Base-by-base conservation (phyloP, 169 alveolate species). In the Plasmodium adleri region DNA sequence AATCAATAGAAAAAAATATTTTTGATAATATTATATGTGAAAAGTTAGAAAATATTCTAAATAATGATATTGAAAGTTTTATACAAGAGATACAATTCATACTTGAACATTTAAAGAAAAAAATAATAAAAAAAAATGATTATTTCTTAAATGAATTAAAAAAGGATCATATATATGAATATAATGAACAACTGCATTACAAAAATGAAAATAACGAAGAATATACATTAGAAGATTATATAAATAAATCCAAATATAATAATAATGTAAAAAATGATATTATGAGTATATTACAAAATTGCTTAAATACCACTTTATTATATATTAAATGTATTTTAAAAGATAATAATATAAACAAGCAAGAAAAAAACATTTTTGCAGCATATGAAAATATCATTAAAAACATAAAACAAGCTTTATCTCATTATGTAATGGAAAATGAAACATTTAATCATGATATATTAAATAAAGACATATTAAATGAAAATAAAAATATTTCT, bases 371-470 rank as follows among this genome's bases (percentile, higher is more conserved):
- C 20, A 39, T 83, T n/a, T 83, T 83, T 58, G 20, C 26, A 17
- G 39, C 56, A 47, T 83, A 83, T 50, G 66, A 68, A 39, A 83
- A 83, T 32, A 83, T 83, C 62, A 49, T 83, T 54, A 60, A 68
- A 56, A 67, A 83, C 22, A 83, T 83, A 45, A 83, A 67, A 83
- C 68, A 83, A 3, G 91, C 91, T 24, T n/a, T 83, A 24, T 17
- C 24, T n/a, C 58, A 52, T 47, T 83, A 58, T 32, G 24, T 68
- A 26, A 43, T 43, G n/a, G 72, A 67, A 50, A 66, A 22, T 58
- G 50, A 54, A 43, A 39, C 47, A 39, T 39, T 39, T 1, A 39
- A 6, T 39, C 9, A 39, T 39, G 47, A 39, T 39, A 47, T 26
- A 28, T 63, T 58, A 78, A 39, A 47, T 12, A 24, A 9, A 12